Conservation (phyloP, 306 rosid genomes). For the Cucumis sativus region DNA sequence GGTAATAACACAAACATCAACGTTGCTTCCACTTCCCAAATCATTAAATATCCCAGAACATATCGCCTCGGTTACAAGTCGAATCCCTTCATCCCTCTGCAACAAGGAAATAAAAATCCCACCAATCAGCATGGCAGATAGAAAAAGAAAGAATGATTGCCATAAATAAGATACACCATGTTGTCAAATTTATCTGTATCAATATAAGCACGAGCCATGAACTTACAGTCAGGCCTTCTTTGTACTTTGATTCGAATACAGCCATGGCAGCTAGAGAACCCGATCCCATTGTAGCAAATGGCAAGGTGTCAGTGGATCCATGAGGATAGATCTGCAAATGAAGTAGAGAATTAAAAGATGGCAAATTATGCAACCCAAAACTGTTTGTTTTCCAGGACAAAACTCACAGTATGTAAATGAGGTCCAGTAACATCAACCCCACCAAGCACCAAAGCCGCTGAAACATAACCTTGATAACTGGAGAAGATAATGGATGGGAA, state of each 20-base stretch:
- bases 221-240: constrained; percentile 59
- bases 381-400: background rate
- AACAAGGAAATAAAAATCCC: background rate
- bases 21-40: constrained; percentile 96
- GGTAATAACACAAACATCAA: constrained; percentile 87
- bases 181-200: background rate
- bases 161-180: background rate
- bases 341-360: background rate
- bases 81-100: constrained; percentile 75
- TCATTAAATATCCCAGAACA: constrained; percentile 93
- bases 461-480: constrained; percentile 79
- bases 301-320: constrained; percentile 73
- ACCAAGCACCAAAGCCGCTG: constrained; percentile 94
- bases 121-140: background rate
- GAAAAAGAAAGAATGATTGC: background rate
- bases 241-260: constrained; percentile 49
- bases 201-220: background rate
- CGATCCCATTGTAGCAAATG: constrained; percentile 53
- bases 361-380: constrained; percentile 7
- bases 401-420: constrained; percentile 82
- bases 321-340: constrained; percentile 67
- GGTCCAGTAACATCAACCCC: constrained; percentile 95
- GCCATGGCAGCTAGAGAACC: constrained; percentile 59
- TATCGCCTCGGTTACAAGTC: constrained; percentile 66
- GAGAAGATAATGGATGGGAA: constrained; percentile 11